Conservation (phyloP, 768 basidiomycete genomes). For the Guyanaporus albipodus region DNA sequence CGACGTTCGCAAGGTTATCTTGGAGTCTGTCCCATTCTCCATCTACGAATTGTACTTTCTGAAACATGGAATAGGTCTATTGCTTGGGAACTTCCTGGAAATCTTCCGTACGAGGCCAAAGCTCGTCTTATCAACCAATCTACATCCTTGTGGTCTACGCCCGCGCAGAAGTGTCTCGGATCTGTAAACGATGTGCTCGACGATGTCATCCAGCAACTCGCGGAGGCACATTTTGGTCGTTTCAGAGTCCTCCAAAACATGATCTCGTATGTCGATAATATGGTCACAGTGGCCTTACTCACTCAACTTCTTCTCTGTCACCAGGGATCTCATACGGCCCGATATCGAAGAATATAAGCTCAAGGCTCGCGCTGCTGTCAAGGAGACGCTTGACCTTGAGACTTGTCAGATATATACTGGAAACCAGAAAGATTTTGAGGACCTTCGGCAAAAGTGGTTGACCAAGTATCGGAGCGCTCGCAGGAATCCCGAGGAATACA, state of each 20-base stretch:
- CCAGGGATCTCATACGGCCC: slow-evolving; percentile 25
- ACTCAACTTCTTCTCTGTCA: neutral
- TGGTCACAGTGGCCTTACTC: neutral
- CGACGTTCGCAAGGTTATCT: slow-evolving; percentile 35
- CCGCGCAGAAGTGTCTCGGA: slow-evolving; percentile 34
- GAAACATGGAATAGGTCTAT: slow-evolving; percentile 28
- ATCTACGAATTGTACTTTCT: neutral
- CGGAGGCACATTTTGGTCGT: slow-evolving; percentile 37
- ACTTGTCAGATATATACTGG: slow-evolving; percentile 37
- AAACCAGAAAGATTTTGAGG: slow-evolving; percentile 23
- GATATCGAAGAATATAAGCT: slow-evolving; percentile 30
- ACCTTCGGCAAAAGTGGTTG: slow-evolving; percentile 25
- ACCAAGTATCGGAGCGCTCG: slow-evolving; percentile 20
- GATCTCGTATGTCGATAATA: slow-evolving; percentile 32
- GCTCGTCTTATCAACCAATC: slow-evolving; percentile 33
- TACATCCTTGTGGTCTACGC: slow-evolving; percentile 35
- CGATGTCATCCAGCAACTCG: slow-evolving; percentile 25
- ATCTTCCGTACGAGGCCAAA: slow-evolving; percentile 41
- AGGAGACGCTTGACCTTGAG: slow-evolving; percentile 38
- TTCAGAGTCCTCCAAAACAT: slow-evolving; percentile 35
- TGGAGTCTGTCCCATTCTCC: slow-evolving; percentile 26
- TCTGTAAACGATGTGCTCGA: slow-evolving; percentile 31
- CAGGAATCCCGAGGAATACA: neutral
- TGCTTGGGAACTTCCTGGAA: slow-evolving; percentile 41
- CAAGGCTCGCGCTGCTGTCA: slow-evolving; percentile 25